These are phyloP conservation scores for Aspergillus indologenus DNA, from an alignment of 495 filamentous ascomycete species.

Conservation along the genomic window DNA sequence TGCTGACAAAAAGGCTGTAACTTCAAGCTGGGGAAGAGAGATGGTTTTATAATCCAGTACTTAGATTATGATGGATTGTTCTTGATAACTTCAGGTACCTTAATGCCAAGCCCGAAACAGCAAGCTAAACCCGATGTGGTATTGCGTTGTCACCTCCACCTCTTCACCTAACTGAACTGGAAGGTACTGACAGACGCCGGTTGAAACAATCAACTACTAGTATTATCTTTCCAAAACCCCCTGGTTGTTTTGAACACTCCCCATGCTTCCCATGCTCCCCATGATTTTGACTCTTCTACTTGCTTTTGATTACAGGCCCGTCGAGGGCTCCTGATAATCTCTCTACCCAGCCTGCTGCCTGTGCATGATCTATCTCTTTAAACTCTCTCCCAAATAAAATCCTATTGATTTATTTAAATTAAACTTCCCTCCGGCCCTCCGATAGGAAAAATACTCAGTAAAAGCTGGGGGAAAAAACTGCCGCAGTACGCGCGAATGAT, in stretches of 20 bases:
- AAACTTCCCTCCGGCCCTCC: not conserved
- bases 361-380: too few species aligned
- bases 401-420: not conserved
- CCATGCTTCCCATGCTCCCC: not conserved
- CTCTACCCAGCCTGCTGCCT: not conserved
- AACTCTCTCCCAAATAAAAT: too few species aligned
- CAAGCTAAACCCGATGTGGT: not conserved
- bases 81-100: not conserved
- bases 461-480: not conserved
- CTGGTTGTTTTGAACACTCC: not conserved
- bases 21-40: too few species aligned
- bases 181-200: too few species aligned
- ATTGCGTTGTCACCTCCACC: not conserved
- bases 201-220: too few species aligned
- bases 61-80: too few species aligned
- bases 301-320: not conserved
- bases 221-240: too few species aligned
- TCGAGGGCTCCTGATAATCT: not conserved
- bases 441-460: not conserved
- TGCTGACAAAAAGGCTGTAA: too few species aligned
- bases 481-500: slow-evolving; percentile 13
- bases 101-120: not conserved
- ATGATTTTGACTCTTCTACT: not conserved
- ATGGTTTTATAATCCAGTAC: too few species aligned
- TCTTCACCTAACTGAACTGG: too few species aligned